Evolutionary conservation across 2,329 filamentous ascomycete genomes (phyloP), one percentile per base, ranked within the genome.

Genomic region (Pezicula radicicola): DNA sequence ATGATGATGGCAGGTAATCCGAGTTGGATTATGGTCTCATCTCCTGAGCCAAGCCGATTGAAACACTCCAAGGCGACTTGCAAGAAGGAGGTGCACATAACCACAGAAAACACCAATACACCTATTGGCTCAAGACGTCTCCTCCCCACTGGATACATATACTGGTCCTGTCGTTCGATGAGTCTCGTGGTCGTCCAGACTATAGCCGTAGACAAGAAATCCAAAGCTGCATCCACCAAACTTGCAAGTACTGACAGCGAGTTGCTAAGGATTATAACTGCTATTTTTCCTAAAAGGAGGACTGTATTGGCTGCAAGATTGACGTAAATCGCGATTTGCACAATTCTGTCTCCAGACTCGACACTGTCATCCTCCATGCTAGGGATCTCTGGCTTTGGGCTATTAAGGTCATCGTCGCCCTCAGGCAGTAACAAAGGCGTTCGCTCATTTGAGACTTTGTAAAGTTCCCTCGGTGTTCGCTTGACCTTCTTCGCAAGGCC

Each of bases 311-410:
- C 80, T n/a, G 78, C 64, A 6, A 84, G 75, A 54, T 85, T 85
- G 62, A 83, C 73, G 68, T 91, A 93, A 63, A 97, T 94, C 40
- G 93, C 92, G 18, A 94, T 65, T n/a, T 85, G 87, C 46, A 97
- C 91, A 46, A 96, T 82, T 15, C 80, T 83, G 53, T 87, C 85
- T 45, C 84, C 78, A 56, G 85, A 89, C 63, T 91, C 87, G 2
- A 91, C 79, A 52, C 86, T 87, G 57, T 91, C 88, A 52, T 82
- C 78, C 41, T 88, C 86, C 50, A 88, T 80, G 68, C 84, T 86
- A 7, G 87, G 87, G 40, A 91, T 81, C 52, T 86, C 77, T 10
- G 78, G 78, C 49, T 74, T 75, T 25, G 75, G 72, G 33, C 66
- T 60, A 50, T 72, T 67, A 4, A 75, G 69, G 4, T 72, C 68